Conservation (phyloP, 148 eudicot genomes). For the Oxyria digyna region DNA sequence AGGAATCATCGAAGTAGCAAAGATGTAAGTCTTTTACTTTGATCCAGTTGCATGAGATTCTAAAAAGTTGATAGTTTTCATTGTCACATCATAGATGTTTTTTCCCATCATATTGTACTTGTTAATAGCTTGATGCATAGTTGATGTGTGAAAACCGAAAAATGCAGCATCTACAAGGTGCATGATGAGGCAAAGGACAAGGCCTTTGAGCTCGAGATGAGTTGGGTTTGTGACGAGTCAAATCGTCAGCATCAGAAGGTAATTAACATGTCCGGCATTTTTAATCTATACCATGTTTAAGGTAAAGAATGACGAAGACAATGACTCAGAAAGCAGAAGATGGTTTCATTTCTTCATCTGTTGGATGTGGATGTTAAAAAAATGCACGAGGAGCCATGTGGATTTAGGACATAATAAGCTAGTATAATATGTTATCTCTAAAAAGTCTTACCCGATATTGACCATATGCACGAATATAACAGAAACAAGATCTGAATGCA, state of each 20-base stretch:
- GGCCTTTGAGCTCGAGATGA: conserved; percentile 91
- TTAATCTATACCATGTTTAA: neutral
- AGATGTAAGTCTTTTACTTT: conserved; percentile 60
- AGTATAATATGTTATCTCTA: too few species aligned
- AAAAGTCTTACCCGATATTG: too few species aligned
- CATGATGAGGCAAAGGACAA: conserved; percentile 98
- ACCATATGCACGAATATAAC: too few species aligned
- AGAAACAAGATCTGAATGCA: too few species aligned
- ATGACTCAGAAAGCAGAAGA: neutral
- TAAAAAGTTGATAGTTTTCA: too few species aligned
- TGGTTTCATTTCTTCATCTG: neutral
- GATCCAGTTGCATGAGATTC: too few species aligned
- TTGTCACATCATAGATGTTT: too few species aligned
- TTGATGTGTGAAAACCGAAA: neutral
- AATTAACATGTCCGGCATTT: conserved; percentile 16
- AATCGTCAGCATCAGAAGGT: too few species aligned
- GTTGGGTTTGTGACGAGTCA: too few species aligned
- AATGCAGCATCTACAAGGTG: conserved; percentile 79
- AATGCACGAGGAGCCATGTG: neutral
- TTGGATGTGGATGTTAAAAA: neutral
- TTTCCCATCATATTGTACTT: too few species aligned
- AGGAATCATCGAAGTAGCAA: conserved; percentile 87
- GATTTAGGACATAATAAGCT: neutral
- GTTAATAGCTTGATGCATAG: neutral
- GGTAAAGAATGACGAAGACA: neutral